A percentile compares a stretch with the other conserved stretches of the same genome.
phyloP scores from a whole-genome alignment of 73 alveolate genomes.

The Tetrahymena borealis region DNA sequence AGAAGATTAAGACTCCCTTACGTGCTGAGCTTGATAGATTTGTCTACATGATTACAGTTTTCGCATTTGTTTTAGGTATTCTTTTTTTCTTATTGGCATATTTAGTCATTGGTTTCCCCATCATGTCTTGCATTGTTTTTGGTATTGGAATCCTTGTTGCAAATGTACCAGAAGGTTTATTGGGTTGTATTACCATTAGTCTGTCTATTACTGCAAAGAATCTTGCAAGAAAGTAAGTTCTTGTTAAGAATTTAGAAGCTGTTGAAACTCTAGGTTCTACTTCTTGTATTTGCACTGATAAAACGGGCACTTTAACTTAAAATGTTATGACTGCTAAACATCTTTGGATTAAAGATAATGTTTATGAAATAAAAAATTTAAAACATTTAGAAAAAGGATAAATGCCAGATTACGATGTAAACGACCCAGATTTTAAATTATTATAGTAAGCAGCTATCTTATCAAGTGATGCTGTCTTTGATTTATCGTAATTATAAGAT shows the following conservation, averaged over 20 bases:
- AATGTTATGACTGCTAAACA: constrained; percentile 69
- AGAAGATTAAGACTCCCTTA: constrained; percentile 79
- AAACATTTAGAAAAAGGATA: constrained; percentile 44
- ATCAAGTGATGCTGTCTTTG: constrained; percentile 31
- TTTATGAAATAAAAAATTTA: constrained; percentile 68
- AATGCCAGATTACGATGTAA: constrained; percentile 30
- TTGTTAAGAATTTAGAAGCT: constrained; percentile 89
- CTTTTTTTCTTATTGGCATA: constrained; percentile 76
- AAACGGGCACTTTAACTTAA: constrained; percentile 91
- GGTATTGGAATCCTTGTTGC: constrained; percentile 95
- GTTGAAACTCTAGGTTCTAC: constrained; percentile 94
- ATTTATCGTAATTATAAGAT: constrained; percentile 1
- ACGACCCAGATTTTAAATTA: constrained; percentile 15
- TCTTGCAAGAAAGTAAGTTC: constrained; percentile 75
- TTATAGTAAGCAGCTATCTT: constrained; percentile 40
- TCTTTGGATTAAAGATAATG: constrained; percentile 75
- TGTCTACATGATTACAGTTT: constrained; percentile 81
- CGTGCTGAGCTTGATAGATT: constrained; percentile 82
- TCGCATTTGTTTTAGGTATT: constrained; percentile 81
- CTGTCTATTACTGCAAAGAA: constrained; percentile 91
- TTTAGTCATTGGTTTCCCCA: constrained; percentile 64
- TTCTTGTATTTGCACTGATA: constrained; percentile 92
- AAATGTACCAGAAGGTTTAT: constrained; percentile 95
- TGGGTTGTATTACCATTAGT: constrained; percentile 86
- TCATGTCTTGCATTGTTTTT: constrained; percentile 73